phyloP scores from a whole-genome alignment of 805 yeast species.

The Candida insectorum region DNA sequence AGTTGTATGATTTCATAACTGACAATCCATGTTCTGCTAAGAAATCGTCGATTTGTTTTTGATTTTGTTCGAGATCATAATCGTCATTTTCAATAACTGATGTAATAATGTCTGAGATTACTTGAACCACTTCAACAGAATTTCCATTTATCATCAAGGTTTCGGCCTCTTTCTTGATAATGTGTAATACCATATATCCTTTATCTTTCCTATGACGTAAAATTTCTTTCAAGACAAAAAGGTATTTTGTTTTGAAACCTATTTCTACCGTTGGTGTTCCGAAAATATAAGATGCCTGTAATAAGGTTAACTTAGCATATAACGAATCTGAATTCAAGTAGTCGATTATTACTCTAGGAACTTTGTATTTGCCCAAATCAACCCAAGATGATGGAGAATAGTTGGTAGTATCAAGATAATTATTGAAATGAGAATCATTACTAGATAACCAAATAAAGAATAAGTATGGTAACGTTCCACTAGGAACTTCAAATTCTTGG shows the following conservation, averaged over 20 bases:
- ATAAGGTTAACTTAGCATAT: constrained; percentile 20
- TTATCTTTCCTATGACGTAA: constrained; percentile 16
- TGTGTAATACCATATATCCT: constrained; percentile 28
- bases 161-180: constrained; percentile 25
- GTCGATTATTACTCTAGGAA: constrained; percentile 29
- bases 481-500: constrained; percentile 9
- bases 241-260: constrained; percentile 25
- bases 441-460: constrained; percentile 30
- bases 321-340: constrained; percentile 17
- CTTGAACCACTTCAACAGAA: constrained; percentile 23
- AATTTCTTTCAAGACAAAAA: constrained; percentile 25
- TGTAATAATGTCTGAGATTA: constrained; percentile 24
- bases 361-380: constrained; percentile 13
- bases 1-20: constrained; percentile 9
- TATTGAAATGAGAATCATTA: constrained; percentile 21
- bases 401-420: constrained; percentile 19
- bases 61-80: constrained; percentile 16
- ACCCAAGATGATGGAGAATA: constrained; percentile 14
- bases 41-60: constrained; percentile 13
- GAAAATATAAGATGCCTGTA: constrained; percentile 30
- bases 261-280: constrained; percentile 26
- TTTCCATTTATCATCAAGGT: constrained; percentile 23
- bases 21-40: constrained; percentile 11
- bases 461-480: constrained; percentile 20
- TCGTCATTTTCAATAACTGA: constrained; percentile 14